Conservation (phyloP, 2,329 filamentous ascomycete species). For the Penicillium brasilianum region DNA sequence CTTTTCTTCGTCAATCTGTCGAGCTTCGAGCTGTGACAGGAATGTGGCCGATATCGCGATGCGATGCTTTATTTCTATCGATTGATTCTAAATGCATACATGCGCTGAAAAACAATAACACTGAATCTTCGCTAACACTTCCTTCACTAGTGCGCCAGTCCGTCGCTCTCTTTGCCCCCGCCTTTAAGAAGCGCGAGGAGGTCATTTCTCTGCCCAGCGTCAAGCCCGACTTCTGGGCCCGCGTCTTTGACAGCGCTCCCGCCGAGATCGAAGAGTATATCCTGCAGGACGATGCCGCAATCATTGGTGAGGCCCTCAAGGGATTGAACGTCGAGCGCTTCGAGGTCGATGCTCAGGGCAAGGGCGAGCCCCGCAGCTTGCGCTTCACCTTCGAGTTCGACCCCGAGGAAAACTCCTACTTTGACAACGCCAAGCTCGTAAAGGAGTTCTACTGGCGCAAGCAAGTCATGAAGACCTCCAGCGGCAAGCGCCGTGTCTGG, state of each 20-base stretch:
- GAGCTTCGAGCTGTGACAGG: background rate
- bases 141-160: slow-evolving; percentile 69
- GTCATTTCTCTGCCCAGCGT: slow-evolving; percentile 69
- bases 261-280: slow-evolving; percentile 87
- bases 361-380: slow-evolving; percentile 80
- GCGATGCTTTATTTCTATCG: background rate
- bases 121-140: slow-evolving; percentile 1
- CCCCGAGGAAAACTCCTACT: slow-evolving; percentile 73
- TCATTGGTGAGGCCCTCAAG: slow-evolving; percentile 72
- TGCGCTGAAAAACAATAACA: background rate
- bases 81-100: background rate
- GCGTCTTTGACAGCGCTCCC: slow-evolving; percentile 86
- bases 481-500: slow-evolving; percentile 62
- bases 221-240: slow-evolving; percentile 80
- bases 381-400: slow-evolving; percentile 77
- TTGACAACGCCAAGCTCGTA: slow-evolving; percentile 76
- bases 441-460: slow-evolving; percentile 91
- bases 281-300: slow-evolving; percentile 72
- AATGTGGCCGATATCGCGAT: background rate
- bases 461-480: slow-evolving; percentile 51
- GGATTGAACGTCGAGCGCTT: slow-evolving; percentile 77
- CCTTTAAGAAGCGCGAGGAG: slow-evolving; percentile 77
- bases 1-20: background rate
- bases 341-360: slow-evolving; percentile 65
- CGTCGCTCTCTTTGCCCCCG: slow-evolving; percentile 67